These are phyloP conservation scores for Fusarium luffae DNA, from an alignment of 2,329 filamentous ascomycete species.

Conservation along the genomic window DNA sequence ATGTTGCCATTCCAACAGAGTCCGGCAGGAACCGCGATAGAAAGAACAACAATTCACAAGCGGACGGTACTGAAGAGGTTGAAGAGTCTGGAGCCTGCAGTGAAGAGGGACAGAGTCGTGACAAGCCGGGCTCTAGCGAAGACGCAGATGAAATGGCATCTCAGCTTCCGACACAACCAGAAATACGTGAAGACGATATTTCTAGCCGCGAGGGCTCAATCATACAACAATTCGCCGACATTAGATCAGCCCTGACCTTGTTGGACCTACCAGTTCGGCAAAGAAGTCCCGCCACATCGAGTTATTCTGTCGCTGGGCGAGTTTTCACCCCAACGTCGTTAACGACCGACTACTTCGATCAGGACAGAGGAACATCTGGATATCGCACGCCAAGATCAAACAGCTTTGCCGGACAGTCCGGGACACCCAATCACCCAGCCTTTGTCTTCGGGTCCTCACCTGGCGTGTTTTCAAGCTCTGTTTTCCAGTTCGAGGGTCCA, in stretches of 20 bases:
- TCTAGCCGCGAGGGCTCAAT: constrained; percentile 1
- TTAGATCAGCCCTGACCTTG: constrained; percentile 1
- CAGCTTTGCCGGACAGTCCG: background rate
- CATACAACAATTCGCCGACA: background rate
- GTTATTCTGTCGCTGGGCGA: constrained; percentile 8
- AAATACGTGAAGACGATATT: constrained; percentile 12
- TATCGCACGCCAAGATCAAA: background rate
- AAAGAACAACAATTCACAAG: accelerated
- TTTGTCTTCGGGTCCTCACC: constrained; percentile 38
- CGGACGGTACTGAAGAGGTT: background rate
- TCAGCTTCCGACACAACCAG: background rate
- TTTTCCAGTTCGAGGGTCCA: constrained; percentile 19
- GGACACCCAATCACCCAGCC: background rate
- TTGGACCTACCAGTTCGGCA: constrained; percentile 22
- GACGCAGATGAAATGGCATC: constrained; percentile 1
- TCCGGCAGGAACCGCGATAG: accelerated
- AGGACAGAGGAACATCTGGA: too few species aligned
- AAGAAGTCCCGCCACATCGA: constrained; percentile 26
- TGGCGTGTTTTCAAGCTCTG: constrained; percentile 4
- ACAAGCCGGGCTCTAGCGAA: background rate
- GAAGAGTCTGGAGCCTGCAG: background rate
- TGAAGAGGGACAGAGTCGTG: background rate
- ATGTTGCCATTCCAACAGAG: constrained; percentile 14
- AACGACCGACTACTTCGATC: background rate
- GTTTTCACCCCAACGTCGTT: constrained; percentile 21